Conservation (phyloP, 2,329 filamentous ascomycete genomes). For the Xylariomycetidae sp. region DNA sequence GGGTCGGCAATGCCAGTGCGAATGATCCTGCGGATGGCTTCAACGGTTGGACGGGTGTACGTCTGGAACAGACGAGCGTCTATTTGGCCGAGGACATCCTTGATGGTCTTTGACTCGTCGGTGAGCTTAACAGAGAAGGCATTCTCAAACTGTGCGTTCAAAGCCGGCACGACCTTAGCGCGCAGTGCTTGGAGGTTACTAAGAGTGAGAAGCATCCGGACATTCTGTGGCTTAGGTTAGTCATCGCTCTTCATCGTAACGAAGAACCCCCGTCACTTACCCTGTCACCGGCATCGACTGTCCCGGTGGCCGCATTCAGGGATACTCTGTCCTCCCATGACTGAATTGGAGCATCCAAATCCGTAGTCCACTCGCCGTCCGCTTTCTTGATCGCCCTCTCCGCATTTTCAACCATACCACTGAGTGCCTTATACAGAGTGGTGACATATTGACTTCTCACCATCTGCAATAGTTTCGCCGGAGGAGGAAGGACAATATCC, state of each 20-base stretch:
- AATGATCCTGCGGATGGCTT: slow-evolving; percentile 65
- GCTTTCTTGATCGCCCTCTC: slow-evolving; percentile 66
- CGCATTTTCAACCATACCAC: slow-evolving; percentile 95
- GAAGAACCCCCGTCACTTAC: no score
- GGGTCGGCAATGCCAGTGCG: slow-evolving; percentile 65
- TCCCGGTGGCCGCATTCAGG: slow-evolving; percentile 38
- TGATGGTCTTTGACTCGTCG: slow-evolving; percentile 87
- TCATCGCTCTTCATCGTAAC: no score
- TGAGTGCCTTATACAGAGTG: slow-evolving; percentile 88
- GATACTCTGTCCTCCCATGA: slow-evolving; percentile 27
- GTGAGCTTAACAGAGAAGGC: slow-evolving; percentile 91
- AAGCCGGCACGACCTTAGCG: slow-evolving; percentile 73
- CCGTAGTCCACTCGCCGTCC: slow-evolving; percentile 57
- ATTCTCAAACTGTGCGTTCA: slow-evolving; percentile 91
- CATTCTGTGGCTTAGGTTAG: slow-evolving; percentile 54
- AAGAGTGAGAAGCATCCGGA: slow-evolving; percentile 89
- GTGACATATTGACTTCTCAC: slow-evolving; percentile 89
- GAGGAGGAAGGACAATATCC: slow-evolving; percentile 79
- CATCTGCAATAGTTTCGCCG: slow-evolving; percentile 83
- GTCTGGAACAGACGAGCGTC: slow-evolving; percentile 87
- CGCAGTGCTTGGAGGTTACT: slow-evolving; percentile 86
- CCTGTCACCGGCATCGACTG: slow-evolving; percentile 51
- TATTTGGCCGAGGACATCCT: slow-evolving; percentile 85
- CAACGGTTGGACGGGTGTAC: slow-evolving; percentile 76
- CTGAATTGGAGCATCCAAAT: slow-evolving; percentile 36